These are phyloP conservation scores for Saururus chinensis DNA, from an alignment of 164 flowering plant genomes.

Conservation along the genomic window DNA sequence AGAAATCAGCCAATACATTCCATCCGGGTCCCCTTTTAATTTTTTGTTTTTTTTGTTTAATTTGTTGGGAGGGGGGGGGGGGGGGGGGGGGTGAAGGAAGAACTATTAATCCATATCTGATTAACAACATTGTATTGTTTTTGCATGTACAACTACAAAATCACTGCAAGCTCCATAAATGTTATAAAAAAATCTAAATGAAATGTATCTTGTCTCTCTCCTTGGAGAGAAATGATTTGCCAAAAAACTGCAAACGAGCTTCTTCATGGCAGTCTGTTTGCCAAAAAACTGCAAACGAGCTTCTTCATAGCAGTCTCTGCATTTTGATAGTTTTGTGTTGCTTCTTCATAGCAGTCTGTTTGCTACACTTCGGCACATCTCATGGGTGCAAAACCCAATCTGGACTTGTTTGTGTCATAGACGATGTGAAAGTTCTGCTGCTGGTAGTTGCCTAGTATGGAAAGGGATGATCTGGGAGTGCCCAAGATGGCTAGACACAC, in stretches of 20 bases:
- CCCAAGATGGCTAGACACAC: constrained; percentile 75
- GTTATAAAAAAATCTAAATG: neutral
- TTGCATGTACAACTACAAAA: too few species aligned
- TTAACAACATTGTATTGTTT: too few species aligned
- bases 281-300: constrained; percentile 1
- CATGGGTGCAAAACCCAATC: constrained; percentile 82
- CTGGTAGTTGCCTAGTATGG: constrained; percentile 92
- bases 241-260: constrained; percentile 1
- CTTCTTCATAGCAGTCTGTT: neutral
- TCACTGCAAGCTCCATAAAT: neutral
- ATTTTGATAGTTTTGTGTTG: too few species aligned
- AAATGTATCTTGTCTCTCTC: constrained; percentile 13
- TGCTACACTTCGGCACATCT: constrained; percentile 54
- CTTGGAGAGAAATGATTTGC: constrained; percentile 11
- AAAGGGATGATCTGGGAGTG: constrained; percentile 53
- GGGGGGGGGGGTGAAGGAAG: too few species aligned
- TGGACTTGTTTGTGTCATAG: constrained; percentile 79
- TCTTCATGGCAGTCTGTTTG: too few species aligned
- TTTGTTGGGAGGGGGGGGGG: too few species aligned
- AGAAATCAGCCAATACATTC: too few species aligned
- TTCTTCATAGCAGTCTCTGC: neutral
- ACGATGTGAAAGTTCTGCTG: constrained; percentile 90
- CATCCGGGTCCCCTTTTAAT: too few species aligned
- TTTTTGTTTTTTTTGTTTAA: too few species aligned
- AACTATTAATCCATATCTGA: too few species aligned